Evolutionary conservation across 345 rosid genomes (phyloP).

Genomic region (Rhodomyrtus tomentosa): DNA sequence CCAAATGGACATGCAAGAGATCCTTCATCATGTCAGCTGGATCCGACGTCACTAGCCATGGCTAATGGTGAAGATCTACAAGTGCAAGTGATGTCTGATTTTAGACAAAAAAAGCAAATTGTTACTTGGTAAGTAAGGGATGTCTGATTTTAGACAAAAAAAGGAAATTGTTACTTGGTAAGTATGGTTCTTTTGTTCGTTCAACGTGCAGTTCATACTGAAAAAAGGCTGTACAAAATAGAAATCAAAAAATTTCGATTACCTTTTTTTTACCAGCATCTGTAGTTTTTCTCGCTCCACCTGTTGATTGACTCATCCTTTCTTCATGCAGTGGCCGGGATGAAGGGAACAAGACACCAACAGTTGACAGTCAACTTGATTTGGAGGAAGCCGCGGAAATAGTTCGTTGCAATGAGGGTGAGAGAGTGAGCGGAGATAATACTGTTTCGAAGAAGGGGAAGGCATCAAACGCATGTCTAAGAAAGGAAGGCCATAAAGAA

Average conservation of each 20-base stretch:
- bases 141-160: neutral
- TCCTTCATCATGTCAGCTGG: neutral
- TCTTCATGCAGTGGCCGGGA: neutral
- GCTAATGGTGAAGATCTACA: neutral
- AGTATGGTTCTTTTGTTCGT: neutral
- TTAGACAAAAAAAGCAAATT: neutral
- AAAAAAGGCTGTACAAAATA: neutral
- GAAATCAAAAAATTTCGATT: neutral
- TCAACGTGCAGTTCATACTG: neutral
- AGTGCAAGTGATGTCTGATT: neutral
- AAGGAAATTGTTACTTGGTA: neutral
- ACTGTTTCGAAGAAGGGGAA: conserved; percentile 6
- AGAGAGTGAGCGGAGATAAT: conserved; percentile 1
- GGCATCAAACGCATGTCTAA: neutral
- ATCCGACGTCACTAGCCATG: neutral
- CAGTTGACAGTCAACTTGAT: neutral
- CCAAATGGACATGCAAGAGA: neutral
- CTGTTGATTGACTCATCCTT: neutral
- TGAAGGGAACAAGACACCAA: neutral
- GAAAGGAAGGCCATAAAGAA: neutral
- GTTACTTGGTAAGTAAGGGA: neutral
- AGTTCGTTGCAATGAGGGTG: neutral
- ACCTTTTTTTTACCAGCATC: neutral
- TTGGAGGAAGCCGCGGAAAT: neutral
- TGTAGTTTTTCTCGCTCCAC: neutral